Evolutionary conservation across 805 yeast genomes (phyloP).

Genomic region (Metschnikowia anglica): DNA sequence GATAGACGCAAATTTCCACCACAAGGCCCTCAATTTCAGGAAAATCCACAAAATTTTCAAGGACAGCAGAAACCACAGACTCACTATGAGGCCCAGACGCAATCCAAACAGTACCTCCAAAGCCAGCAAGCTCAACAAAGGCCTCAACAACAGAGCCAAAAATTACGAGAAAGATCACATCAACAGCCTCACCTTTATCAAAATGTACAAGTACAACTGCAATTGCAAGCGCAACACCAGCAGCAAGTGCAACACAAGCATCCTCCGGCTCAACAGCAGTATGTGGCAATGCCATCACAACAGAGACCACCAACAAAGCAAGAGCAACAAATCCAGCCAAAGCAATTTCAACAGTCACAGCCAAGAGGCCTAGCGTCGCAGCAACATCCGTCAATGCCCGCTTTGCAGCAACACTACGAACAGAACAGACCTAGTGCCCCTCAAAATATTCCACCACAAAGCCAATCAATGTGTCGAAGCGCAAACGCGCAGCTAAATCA

Average conservation of each 20-base stretch:
- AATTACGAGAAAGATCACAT: not conserved
- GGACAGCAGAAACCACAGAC: not conserved
- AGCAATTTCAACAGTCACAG: conserved; percentile 10
- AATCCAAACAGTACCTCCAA: not conserved
- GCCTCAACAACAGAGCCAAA: too few relatives aligned
- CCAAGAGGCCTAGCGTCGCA: not conserved
- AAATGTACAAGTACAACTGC: conserved; percentile 1
- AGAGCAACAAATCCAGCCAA: conserved; percentile 14
- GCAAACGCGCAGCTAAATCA: not conserved
- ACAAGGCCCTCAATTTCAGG: not conserved
- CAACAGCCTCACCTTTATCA: not conserved
- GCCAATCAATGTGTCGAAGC: not conserved
- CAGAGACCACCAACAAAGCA: conserved; percentile 11
- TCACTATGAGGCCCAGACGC: not conserved
- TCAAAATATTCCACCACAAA: not conserved
- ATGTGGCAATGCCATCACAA: conserved; percentile 6
- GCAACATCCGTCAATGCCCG: too few relatives aligned
- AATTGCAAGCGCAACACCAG: conserved; percentile 3
- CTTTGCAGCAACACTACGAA: not conserved
- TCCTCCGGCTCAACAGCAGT: conserved; percentile 1
- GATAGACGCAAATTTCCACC: not conserved
- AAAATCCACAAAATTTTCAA: not conserved
- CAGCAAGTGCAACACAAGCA: conserved; percentile 3
- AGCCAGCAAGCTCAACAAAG: conserved; percentile 2
- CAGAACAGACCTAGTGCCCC: not conserved